Evolutionary conservation across 768 basidiomycete species (phyloP).

Genomic region (Mycena indigotica): DNA sequence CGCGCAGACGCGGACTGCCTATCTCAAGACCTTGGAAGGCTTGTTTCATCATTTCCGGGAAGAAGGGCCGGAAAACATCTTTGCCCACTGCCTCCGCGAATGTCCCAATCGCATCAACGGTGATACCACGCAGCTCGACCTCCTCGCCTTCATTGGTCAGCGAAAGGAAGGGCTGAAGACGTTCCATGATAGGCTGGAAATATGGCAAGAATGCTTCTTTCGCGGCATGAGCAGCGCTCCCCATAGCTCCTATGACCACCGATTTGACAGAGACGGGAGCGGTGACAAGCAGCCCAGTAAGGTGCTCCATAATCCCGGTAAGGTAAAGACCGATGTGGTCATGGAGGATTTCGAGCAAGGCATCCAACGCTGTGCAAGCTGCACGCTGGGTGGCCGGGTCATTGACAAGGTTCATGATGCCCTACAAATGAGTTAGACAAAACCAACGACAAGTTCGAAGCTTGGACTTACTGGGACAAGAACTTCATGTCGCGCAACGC

Average conservation of each 20-base stretch:
- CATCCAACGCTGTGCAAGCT: conserved; percentile 97
- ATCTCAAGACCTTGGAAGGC: conserved; percentile 89
- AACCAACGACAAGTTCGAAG: neutral
- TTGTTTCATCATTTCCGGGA: conserved; percentile 93
- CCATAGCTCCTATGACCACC: conserved; percentile 96
- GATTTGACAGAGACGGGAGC: conserved; percentile 88
- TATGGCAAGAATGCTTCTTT: conserved; percentile 90
- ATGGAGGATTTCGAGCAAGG: conserved; percentile 91
- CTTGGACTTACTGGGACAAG: conserved; percentile 75
- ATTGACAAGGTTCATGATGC: conserved; percentile 88
- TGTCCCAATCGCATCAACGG: conserved; percentile 98
- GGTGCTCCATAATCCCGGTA: conserved; percentile 90
- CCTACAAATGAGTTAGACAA: conserved; percentile 41
- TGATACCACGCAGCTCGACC: conserved; percentile 91
- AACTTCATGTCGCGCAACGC: conserved; percentile 75
- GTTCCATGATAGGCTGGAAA: conserved; percentile 89
- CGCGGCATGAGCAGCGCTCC: conserved; percentile 96
- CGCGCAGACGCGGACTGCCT: conserved; percentile 84
- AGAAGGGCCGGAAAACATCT: conserved; percentile 93
- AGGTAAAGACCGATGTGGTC: conserved; percentile 92
- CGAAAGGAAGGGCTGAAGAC: conserved; percentile 84
- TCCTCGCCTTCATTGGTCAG: conserved; percentile 90
- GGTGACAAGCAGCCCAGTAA: conserved; percentile 81
- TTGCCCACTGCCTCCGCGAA: conserved; percentile 96
- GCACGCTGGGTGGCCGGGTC: conserved; percentile 84